Evolutionary conservation across 306 rosid species (phyloP).

Genomic region (Canavalia gladiata): DNA sequence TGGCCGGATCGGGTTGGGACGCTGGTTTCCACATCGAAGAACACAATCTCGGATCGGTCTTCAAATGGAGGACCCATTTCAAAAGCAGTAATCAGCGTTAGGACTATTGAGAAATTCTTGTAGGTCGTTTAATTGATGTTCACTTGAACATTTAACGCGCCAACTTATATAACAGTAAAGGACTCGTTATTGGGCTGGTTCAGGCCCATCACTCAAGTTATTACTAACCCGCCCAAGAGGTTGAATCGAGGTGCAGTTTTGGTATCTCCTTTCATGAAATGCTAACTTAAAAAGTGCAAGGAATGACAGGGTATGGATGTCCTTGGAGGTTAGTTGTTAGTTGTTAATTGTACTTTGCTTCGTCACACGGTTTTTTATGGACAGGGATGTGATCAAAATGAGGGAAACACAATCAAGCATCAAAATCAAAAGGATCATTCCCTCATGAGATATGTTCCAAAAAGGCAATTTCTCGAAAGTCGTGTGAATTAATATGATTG

Average conservation of each 20-base stretch:
- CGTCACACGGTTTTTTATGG: not conserved
- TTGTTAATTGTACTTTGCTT: constrained; percentile 38
- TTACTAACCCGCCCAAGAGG: constrained; percentile 40
- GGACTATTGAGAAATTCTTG: too few species aligned
- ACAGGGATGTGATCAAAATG: not conserved
- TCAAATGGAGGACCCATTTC: constrained; percentile 60
- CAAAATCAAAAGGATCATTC: not conserved
- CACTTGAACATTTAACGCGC: not conserved
- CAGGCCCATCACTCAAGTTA: constrained; percentile 38
- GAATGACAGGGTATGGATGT: not conserved
- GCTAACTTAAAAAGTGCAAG: constrained; percentile 3
- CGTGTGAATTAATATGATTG: too few species aligned
- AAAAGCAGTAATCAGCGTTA: not conserved
- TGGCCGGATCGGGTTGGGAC: constrained; percentile 77
- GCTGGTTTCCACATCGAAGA: constrained; percentile 94
- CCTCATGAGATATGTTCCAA: too few species aligned
- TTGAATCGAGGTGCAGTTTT: constrained; percentile 22
- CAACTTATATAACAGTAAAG: not conserved
- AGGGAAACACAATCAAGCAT: not conserved
- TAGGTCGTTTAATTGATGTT: not conserved
- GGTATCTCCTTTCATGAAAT: constrained; percentile 41
- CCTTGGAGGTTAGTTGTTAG: constrained; percentile 10
- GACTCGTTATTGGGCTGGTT: not conserved
- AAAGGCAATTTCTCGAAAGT: too few species aligned
- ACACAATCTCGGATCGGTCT: constrained; percentile 80